Conservation (phyloP, 1,284 basidiomycete species). For the Melanopsichium pennsylvanicum region DNA sequence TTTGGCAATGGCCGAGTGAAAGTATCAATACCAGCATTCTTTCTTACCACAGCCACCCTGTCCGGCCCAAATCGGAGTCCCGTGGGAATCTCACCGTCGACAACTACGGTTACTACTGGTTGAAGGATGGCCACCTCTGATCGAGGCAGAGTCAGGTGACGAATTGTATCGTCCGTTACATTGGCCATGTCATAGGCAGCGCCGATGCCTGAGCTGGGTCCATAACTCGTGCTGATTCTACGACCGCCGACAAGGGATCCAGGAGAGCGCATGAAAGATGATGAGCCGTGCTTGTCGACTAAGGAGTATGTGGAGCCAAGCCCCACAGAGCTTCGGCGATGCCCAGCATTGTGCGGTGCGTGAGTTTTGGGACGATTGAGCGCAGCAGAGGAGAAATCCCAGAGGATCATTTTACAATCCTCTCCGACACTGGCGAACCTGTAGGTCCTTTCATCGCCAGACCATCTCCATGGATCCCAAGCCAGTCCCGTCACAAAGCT, state of each 20-base stretch:
- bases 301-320: constrained; percentile 42
- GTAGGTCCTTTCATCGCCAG: constrained; percentile 69
- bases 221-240: constrained; percentile 11
- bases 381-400: constrained; percentile 58
- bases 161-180: constrained; percentile 69
- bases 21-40: constrained; percentile 38
- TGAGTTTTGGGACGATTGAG: constrained; percentile 49
- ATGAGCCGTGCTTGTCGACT: constrained; percentile 21
- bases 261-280: constrained; percentile 11
- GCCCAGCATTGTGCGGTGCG: constrained; percentile 11
- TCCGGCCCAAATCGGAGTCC: constrained; percentile 29
- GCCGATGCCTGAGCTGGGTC: neutral
- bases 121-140: constrained; percentile 89
- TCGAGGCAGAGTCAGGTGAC: constrained; percentile 84
- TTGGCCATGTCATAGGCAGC: neutral
- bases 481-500: constrained; percentile 88
- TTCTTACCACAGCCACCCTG: constrained; percentile 32
- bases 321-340: constrained; percentile 20
- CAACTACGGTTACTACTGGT: constrained; percentile 73
- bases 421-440: constrained; percentile 61
- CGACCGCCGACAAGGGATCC: constrained; percentile 8
- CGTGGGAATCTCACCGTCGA: constrained; percentile 32
- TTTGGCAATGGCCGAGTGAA: constrained; percentile 33
- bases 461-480: constrained; percentile 78
- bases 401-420: constrained; percentile 59